Evolutionary conservation across 1,284 basidiomycete species (phyloP), one percentile per base, ranked within the genome.

Genomic region (Apiotrichum akiyoshidainum): DNA sequence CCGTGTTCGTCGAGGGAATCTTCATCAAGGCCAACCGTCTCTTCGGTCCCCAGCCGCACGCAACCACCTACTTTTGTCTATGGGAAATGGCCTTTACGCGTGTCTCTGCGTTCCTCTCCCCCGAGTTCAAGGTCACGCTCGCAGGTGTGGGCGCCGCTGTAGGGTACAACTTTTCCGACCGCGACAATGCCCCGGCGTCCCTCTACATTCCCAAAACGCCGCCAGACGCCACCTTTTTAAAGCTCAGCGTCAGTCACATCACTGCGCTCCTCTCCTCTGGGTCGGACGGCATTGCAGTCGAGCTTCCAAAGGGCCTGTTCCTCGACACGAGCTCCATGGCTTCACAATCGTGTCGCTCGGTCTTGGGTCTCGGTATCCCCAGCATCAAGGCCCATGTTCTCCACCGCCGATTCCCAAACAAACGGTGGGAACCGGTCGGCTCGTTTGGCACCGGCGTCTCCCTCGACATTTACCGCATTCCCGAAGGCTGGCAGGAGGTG

Each of bases 31-130:
- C 89, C 1, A 86, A 94, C 71, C 85, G 92, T 39, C 78, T 96
- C 14, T 93, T 95, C 68, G 92, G 92, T 5, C 89, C 90, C 12
- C 85, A 86, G 58, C 92, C 92, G 2, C 82, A 83, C n/a, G 89
- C 87, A 0, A 79, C 87, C 1, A 87, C 91, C 0, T 96, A 96
- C 70, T 80, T 93, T 10, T 95, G 92, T 70, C 83, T 94, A 7
- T 96, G 92, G 93, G 90, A 93, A 68, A 83, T 92, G 46, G 78
- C 79, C 21, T 46, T 91, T 26, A 88, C 89, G 2, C 74, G 81
- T 44, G 69, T 91, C 46, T 85, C 85, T 62, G 82, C 82, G 0
- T 74, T 82, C 40, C 66, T 88, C 14, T 83, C 86, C 1, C 83
- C 86, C 5, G 71, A 78, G 14, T 83, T 92, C 57, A 79, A 80